Conservation (phyloP, 495 filamentous ascomycete species). For the Penicillium bovifimosum region DNA sequence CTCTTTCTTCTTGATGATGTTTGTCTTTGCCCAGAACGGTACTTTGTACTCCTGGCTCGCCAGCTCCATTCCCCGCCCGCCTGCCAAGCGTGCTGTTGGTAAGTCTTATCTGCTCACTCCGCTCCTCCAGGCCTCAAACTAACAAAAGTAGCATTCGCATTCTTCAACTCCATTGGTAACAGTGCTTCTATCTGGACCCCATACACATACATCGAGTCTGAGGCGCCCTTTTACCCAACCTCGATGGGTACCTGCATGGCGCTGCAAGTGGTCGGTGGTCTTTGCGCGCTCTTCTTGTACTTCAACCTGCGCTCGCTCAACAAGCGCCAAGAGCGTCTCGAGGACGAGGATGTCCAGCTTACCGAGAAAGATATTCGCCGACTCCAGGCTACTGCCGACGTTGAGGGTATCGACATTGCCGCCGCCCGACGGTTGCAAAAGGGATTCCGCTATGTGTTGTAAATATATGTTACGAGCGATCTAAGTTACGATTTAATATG, state of each 20-base stretch:
- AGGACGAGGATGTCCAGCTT: conserved; percentile 37
- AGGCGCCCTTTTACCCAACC: conserved; percentile 36
- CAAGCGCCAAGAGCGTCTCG: conserved; percentile 40
- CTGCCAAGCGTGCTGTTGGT: conserved; percentile 47
- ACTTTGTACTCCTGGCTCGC: conserved; percentile 53
- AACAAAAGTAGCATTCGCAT: conserved; percentile 36
- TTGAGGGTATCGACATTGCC: conserved; percentile 45
- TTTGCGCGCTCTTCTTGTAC: conserved; percentile 38
- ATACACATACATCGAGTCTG: conserved; percentile 40
- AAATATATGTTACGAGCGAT: not conserved
- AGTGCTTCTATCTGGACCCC: conserved; percentile 52
- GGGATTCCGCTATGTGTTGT: conserved; percentile 45
- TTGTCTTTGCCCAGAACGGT: conserved; percentile 49
- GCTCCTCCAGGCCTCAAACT: not conserved
- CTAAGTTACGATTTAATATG: not conserved
- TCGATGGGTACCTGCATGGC: conserved; percentile 46
- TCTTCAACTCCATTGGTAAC: conserved; percentile 51
- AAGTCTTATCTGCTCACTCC: not conserved
- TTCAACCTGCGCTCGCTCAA: conserved; percentile 41
- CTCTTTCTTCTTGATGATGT: conserved; percentile 50
- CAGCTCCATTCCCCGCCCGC: conserved; percentile 46
- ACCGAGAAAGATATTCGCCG: conserved; percentile 37
- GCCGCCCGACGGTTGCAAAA: conserved; percentile 42
- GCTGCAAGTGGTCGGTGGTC: conserved; percentile 36
- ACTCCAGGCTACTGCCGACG: conserved; percentile 42